Conservation (phyloP, 1,139 yeast genomes). For the Pichia sp. region DNA sequence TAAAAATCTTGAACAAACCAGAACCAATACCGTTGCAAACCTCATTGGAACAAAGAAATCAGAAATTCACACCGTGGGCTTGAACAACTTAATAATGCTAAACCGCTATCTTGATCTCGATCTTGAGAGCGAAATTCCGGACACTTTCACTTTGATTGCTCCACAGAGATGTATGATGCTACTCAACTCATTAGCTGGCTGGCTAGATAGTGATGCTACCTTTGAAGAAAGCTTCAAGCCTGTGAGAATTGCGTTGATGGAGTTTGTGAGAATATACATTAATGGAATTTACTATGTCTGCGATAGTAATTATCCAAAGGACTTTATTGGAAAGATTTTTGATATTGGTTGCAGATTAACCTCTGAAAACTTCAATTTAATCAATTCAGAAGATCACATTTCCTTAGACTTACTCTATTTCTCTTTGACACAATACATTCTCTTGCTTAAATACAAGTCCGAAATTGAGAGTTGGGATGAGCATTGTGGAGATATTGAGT, state of each 20-base stretch:
- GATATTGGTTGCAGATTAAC: constrained; percentile 36
- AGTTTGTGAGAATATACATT: constrained; percentile 33
- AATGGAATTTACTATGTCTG: constrained; percentile 21
- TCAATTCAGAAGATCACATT: constrained; percentile 21
- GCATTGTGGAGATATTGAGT: constrained; percentile 24
- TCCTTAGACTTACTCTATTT: constrained; percentile 36
- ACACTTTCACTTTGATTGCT: constrained; percentile 36
- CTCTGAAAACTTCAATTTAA: constrained; percentile 44
- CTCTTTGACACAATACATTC: constrained; percentile 39
- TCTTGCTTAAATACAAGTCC: constrained; percentile 25
- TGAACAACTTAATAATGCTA: constrained; percentile 42
- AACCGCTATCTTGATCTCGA: constrained; percentile 39
- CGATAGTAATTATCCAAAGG: constrained; percentile 25
- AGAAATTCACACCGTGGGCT: constrained; percentile 35
- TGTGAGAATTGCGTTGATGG: constrained; percentile 46
- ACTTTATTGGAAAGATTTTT: constrained; percentile 26
- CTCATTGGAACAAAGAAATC: constrained; percentile 44
- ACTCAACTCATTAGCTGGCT: constrained; percentile 40
- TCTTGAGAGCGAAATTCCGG: constrained; percentile 22
- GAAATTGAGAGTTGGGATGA: constrained; percentile 31
- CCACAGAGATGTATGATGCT: constrained; percentile 58
- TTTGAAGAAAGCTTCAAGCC: constrained; percentile 48
- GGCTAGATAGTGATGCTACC: constrained; percentile 58
- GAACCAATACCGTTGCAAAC: constrained; percentile 61
- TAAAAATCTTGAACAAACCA: constrained; percentile 40